Evolutionary conservation across 1,284 basidiomycete species (phyloP), one percentile per base, ranked within the genome.

Genomic region (Melampsora larici-populina): DNA sequence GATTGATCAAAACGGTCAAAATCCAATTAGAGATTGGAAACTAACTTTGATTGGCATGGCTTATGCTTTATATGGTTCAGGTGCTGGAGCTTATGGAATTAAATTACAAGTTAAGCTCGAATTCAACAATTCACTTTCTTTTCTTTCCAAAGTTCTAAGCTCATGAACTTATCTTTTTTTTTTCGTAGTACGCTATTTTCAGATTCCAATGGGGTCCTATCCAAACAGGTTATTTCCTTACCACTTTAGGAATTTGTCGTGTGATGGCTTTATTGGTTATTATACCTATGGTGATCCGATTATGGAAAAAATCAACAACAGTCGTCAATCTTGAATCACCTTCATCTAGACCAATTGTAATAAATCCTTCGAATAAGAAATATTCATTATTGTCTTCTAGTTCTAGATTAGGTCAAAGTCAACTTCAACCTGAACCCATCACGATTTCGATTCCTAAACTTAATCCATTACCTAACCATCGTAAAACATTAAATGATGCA

Each of bases 151-250:
- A 55, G 51, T 55, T 58, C 18, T n/a, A 58, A 24, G 2, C 51
- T 55, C 13, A 5, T 3, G 36, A 36, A 3, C 55, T 58, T 1
- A 58, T 8, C 55, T 29, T 58, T 5, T 24, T n/a, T 29, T 13
- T n/a, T 29, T 58, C 11, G 21, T n/a, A 58, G 55, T 58, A 15
- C 6, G 68, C 29, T n/a, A 40, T 33, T 58, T 74, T 18, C 80
- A 79, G 68, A 58, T 81, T 80, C 66, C 64, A 55, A 31, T 81
- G 80, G 81, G 70, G 73, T 1, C 64, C 73, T 0, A 46, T 49
- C 31, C 70, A 80, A 62, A 79, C 79, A 51, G 81, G 81, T 33
- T 78, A 78, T 67, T 79, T 74, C 64, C 78, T 82, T n/a, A 78
- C 77, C 0, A 79, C 73, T 64, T 69, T 80, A 58, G 81, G 81